Evolutionary conservation across 2,329 filamentous ascomycete species (phyloP).

Genomic region (Aureobasidium pullulans): DNA sequence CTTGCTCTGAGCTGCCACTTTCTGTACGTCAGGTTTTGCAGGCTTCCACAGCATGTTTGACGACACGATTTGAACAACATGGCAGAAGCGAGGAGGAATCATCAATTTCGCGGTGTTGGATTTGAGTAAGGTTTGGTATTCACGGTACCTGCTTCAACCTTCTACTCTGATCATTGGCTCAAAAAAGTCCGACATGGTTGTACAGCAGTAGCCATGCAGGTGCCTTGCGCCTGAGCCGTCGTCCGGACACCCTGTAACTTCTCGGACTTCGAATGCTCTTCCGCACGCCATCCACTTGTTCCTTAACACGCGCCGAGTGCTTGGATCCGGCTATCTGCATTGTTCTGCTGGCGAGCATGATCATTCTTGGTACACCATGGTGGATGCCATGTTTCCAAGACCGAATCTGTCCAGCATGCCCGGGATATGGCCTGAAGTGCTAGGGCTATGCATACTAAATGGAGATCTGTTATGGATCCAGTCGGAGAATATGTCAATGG

Average conservation of each 20-base stretch:
- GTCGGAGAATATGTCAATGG: not conserved
- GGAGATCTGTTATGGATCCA: not conserved
- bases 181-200: conserved; percentile 8
- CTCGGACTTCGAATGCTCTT: conserved; percentile 8
- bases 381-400: not conserved
- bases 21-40: not conserved
- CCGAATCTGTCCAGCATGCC: not conserved
- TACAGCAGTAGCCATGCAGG: conserved; percentile 6
- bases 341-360: not conserved
- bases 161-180: not conserved
- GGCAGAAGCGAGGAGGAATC: not conserved
- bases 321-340: not conserved
- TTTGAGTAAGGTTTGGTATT: not conserved
- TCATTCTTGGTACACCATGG: conserved; percentile 7
- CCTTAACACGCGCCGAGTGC: not conserved
- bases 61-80: not conserved
- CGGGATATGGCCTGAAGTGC: not conserved
- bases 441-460: conserved; percentile 1
- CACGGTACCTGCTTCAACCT: not conserved
- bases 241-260: not conserved
- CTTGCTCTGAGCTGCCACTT: not conserved
- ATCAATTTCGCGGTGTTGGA: not conserved
- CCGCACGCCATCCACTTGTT: conserved; percentile 3
- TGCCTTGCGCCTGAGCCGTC: not conserved
- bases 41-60: not conserved